Evolutionary conservation across 352 stramenopile genomes (phyloP).

Genomic region (Phytophthora pseudosyringae): DNA sequence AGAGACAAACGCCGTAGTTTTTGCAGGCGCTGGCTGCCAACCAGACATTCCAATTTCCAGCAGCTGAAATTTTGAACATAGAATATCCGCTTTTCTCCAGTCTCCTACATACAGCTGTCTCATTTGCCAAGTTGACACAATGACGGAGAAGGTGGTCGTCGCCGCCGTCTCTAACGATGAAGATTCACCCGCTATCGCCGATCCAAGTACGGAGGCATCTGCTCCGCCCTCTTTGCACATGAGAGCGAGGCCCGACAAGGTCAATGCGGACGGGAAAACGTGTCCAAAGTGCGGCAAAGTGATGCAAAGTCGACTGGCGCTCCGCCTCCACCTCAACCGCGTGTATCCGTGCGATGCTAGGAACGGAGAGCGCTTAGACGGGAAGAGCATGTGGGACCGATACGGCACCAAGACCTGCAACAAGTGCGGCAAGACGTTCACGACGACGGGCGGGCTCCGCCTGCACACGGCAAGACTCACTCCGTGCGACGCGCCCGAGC

Average conservation of each 20-base stretch:
- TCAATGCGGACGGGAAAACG: not conserved
- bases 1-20: too few species aligned
- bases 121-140: too few species aligned
- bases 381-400: not conserved
- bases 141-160: too few species aligned
- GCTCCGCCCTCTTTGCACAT: not conserved
- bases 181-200: not conserved
- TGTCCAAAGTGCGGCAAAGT: constrained; percentile 18
- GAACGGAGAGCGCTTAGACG: not conserved
- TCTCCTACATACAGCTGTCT: too few species aligned
- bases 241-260: not conserved
- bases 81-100: too few species aligned
- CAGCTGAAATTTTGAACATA: too few species aligned
- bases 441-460: not conserved
- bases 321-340: constrained; percentile 8
- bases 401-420: constrained; percentile 2
- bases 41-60: too few species aligned
- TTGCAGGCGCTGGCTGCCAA: too few species aligned
- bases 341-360: constrained; percentile 10
- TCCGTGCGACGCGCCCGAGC: constrained; percentile 4
- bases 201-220: not conserved
- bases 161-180: not conserved
- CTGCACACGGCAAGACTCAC: not conserved
- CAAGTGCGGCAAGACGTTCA: constrained; percentile 12
- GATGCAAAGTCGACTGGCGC: constrained; percentile 10